phyloP scores from a whole-genome alignment of 2,329 filamentous ascomycete species.

The Xylaria sp. region DNA sequence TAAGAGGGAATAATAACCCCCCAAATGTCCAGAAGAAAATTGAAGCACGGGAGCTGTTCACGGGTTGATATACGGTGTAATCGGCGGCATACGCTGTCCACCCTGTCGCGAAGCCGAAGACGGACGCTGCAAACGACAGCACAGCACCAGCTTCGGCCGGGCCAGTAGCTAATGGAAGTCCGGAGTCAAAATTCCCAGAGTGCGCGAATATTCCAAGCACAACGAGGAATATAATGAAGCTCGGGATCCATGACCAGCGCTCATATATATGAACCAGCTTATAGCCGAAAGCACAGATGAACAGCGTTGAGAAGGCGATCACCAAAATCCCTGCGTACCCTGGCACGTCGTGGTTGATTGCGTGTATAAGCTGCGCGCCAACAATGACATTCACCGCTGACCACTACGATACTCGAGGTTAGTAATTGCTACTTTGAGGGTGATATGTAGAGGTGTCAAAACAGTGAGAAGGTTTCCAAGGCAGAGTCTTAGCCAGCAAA shows the following conservation, averaged over 20 bases:
- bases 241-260: conserved; percentile 78
- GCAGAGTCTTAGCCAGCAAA: not conserved
- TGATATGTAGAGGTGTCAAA: not conserved
- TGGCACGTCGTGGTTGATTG: conserved; percentile 75
- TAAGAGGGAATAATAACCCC: conserved; percentile 75
- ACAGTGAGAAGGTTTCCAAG: not conserved
- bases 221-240: conserved; percentile 77
- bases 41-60: conserved; percentile 65
- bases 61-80: conserved; percentile 82
- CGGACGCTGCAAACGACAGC: conserved; percentile 72
- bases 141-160: conserved; percentile 67
- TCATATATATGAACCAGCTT: conserved; percentile 81
- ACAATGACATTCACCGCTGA: conserved; percentile 82
- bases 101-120: conserved; percentile 75
- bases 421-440: not conserved
- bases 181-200: conserved; percentile 70
- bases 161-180: conserved; percentile 66
- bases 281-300: conserved; percentile 80
- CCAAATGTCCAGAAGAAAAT: conserved; percentile 76
- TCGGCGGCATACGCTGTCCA: conserved; percentile 82
- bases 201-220: conserved; percentile 74
- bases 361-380: conserved; percentile 79
- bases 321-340: conserved; percentile 80
- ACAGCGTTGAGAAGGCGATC: conserved; percentile 73
- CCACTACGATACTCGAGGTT: conserved; percentile 56